Evolutionary conservation across 257 asterid species (phyloP), one percentile per base, ranked within the genome.

Genomic region (Buddleja alternifolia): DNA sequence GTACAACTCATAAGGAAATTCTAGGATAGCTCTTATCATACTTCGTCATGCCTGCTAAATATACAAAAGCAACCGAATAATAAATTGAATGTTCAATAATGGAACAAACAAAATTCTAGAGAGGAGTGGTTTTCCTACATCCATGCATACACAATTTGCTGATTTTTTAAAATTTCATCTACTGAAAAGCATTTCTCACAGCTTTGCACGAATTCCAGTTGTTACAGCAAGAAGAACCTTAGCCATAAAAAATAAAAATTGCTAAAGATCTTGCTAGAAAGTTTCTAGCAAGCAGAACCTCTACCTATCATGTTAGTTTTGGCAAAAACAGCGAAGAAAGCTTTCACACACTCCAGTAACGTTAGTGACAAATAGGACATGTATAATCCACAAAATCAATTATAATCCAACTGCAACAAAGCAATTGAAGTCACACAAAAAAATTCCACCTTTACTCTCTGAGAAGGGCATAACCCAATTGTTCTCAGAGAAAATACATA

Each of bases 401-500:
- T 24, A 7, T 59, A 25, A 25, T 54, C 39, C 41, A 45, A 51
- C 40, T 44, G 61, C 77, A 63, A 12, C 17, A 65, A 8, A 56
- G 17, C 50, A 50, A 74, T 7, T 46, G 69, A 34, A 20, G 65
- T 36, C 32, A 24, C 52, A 70, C 50, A 32, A 6, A 20, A 65
- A 20, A 59, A 14, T 42, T 25, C 41, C 15, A 62, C 52, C 42
- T 10, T 23, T 14, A 24, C 10, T 65, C 20, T 15, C 57, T 8
- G 4, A 37, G 39, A 61, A 21, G 17, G 50, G 57, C 21, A 32
- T 10, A 41, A 56, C 21, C 47, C 3, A 8, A 23, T 61, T 8
- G 61, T 60, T 50, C 9, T 67, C 67, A 32, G 41, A 52, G 48
- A 20, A 51, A 62, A 60, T 46, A 59, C 53, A 12, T 39, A 44